Conservation (phyloP, 495 filamentous ascomycete species). For the Letharia columbiana region DNA sequence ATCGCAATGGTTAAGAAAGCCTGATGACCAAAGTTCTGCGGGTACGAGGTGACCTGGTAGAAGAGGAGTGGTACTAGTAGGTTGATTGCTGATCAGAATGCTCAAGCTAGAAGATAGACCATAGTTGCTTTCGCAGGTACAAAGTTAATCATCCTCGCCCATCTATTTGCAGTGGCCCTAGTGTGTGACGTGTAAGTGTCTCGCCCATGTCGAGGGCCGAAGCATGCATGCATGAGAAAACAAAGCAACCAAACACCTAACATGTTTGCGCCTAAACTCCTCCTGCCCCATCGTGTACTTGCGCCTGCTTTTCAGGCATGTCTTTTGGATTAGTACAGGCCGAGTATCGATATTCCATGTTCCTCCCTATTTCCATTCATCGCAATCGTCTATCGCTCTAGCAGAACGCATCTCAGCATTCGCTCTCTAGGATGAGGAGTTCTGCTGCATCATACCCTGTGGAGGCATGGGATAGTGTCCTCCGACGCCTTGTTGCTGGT, state of each 20-base stretch:
- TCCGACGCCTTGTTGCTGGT: constrained; percentile 44
- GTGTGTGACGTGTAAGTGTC: constrained; percentile 1
- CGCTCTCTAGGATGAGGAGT: constrained; percentile 35
- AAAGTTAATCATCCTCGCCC: not conserved
- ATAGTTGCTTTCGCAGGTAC: not conserved
- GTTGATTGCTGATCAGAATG: not conserved
- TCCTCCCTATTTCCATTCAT: constrained; percentile 15
- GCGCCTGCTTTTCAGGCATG: constrained; percentile 14
- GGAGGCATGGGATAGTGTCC: constrained; percentile 52
- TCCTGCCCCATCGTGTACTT: constrained; percentile 14
- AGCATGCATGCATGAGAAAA: constrained; percentile 12
- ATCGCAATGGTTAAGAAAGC: not conserved
- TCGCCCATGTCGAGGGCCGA: constrained; percentile 8
- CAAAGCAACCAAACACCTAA: constrained; percentile 13
- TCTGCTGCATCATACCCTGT: constrained; percentile 45
- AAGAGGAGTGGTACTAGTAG: not conserved
- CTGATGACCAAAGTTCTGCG: not conserved
- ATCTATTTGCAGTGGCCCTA: constrained; percentile 5
- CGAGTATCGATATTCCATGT: constrained; percentile 14
- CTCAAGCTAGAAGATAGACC: constrained; percentile 6
- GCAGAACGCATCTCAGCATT: constrained; percentile 20
- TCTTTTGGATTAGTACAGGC: constrained; percentile 20
- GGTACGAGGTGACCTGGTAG: not conserved
- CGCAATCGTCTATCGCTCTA: constrained; percentile 22
- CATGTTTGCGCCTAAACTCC: constrained; percentile 15